Base-by-base conservation (phyloP, 2,329 filamentous ascomycete species). In the Chrysosporium queenslandicum region DNA sequence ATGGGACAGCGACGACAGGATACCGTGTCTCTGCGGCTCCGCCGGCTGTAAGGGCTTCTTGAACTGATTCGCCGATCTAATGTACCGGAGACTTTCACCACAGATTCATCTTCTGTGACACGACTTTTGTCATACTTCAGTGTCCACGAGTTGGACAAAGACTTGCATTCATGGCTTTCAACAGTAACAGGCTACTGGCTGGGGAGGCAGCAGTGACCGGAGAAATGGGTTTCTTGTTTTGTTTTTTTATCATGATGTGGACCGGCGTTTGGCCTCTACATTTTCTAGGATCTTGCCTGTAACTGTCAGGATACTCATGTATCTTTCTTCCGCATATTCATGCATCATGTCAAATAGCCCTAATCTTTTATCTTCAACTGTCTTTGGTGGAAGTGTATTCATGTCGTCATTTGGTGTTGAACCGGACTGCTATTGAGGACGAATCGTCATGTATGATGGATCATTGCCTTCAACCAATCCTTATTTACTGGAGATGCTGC, bases 41-140 rank as follows among this genome's bases (percentile, higher is more conserved):
- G 82, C 90, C 27, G 89, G 88, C 45, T 98, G 92, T 76, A 98
- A 98, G 77, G 92, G 92, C 58, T 98, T 97, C 76, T 87, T 98
- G 71, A 98, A 98, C 73, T 98, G 11, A 32, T 3, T 27, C 1
- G 5, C 7, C 18, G 16, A 14, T 8, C 27, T 8, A n/a, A 9
- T 11, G 21, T 16, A 23, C 21, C 6, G 29, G 4, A 21, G 12
- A 23, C 21, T 11, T 25, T 12, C 8, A 2, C 18, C 30, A 6
- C n/a, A 16, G 11, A 29, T 23, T 8, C 41, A n/a, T 12, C 25
- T 43, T n/a, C 16, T 4, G 3, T 29, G 6, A 4, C 30, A 18
- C 4, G 18, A 20, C 11, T 27, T 8, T 18, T 37, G 3, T 9
- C 7, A 9, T 16, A 20, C 8, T 29, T 27, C 5, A n/a, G n/a